Percentiles rank a stretch among this genome's conserved stretches.
phyloP scores from a whole-genome alignment of 2,329 filamentous ascomycete species.

The Microsporum ferrugineum region DNA sequence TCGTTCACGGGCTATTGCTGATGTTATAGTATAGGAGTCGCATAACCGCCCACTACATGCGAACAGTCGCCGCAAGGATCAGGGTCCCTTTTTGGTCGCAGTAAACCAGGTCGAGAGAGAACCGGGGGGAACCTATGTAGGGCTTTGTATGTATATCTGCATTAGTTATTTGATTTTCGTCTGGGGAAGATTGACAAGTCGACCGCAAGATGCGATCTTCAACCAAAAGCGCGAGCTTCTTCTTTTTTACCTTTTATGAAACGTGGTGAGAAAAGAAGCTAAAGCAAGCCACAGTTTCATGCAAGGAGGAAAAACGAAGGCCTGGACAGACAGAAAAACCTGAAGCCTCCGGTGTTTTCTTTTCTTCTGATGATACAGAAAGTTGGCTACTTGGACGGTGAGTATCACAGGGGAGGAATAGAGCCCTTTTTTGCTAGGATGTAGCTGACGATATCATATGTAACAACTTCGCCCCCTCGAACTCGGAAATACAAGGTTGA shows the following conservation, averaged over 20 bases:
- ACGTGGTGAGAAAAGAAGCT: neutral
- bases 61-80: neutral
- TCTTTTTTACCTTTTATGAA: neutral
- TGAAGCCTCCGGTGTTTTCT: no score
- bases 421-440: neutral
- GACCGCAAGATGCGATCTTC: neutral
- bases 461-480: neutral
- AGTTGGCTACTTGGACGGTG: no score
- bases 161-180: neutral
- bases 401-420: no score
- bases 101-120: neutral
- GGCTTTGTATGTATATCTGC: neutral
- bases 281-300: neutral
- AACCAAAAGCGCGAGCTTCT: neutral
- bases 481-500: neutral
- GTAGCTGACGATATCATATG: neutral
- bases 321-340: no score
- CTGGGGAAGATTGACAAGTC: neutral
- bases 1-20: neutral
- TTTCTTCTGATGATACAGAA: no score
- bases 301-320: no score
- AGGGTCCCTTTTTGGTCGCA: neutral
- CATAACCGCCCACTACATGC: neutral
- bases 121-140: neutral
- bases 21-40: neutral